Evolutionary conservation across 208 protist genomes (phyloP).

Genomic region (Willaertia magna): DNA sequence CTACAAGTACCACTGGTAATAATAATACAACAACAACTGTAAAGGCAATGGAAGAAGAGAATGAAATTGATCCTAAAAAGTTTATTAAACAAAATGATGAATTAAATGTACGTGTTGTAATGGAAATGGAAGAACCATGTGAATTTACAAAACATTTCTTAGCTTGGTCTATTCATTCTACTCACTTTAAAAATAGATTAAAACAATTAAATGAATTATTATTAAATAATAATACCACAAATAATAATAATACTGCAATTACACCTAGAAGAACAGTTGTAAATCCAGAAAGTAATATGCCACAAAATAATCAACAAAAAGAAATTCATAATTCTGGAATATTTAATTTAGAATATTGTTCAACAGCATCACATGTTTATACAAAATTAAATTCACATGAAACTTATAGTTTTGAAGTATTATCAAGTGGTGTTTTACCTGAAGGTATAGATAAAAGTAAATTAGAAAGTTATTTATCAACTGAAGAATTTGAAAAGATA

Average conservation of each 20-base stretch:
- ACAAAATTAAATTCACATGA: neutral
- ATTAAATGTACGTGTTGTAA: neutral
- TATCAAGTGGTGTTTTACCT: neutral
- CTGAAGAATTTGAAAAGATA: conserved; percentile 35
- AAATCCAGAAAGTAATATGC: neutral
- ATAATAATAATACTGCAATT: neutral
- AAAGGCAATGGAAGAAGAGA: no score
- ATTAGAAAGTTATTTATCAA: conserved; percentile 28
- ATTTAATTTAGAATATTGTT: neutral
- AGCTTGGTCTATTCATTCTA: neutral
- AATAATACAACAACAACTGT: no score
- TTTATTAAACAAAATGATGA: neutral
- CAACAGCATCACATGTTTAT: neutral
- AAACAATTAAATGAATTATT: neutral
- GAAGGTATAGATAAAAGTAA: neutral
- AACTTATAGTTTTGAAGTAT: neutral
- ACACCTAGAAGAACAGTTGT: neutral
- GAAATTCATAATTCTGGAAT: neutral
- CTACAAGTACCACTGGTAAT: no score
- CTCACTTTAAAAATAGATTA: neutral
- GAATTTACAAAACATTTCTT: neutral
- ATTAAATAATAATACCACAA: neutral
- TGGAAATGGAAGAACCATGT: neutral
- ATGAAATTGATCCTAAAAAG: neutral
- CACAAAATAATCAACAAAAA: no score